A percentile compares a stretch with the other conserved stretches of the same genome.
phyloP scores from a whole-genome alignment of 2,329 filamentous ascomycete genomes.

The Arthrobotrys entomopaga region DNA sequence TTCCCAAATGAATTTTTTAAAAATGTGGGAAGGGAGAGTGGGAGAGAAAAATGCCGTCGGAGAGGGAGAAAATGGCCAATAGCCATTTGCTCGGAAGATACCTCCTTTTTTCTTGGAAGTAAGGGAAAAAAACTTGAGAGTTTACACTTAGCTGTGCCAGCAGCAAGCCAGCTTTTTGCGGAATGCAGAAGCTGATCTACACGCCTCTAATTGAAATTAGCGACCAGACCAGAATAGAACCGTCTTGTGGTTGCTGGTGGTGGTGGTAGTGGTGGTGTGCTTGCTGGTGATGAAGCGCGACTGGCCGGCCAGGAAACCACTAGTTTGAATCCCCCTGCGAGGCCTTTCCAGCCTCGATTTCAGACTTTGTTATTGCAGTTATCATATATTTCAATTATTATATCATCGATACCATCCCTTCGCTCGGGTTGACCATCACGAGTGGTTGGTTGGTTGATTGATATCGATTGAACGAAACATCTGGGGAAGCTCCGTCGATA shows the following conservation, averaged over 20 bases:
- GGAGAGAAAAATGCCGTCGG: constrained; percentile 27
- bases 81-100: background rate
- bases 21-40: background rate
- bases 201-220: constrained; percentile 29
- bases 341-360: no score
- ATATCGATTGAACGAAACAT: background rate
- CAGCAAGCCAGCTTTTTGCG: background rate
- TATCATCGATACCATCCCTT: no score
- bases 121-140: constrained; percentile 2
- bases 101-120: constrained; percentile 24
- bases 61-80: background rate
- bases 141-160: background rate
- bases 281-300: background rate
- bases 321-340: no score
- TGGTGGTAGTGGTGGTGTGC: background rate
- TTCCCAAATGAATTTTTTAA: background rate
- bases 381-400: no score
- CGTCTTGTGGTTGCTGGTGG: background rate
- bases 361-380: no score
- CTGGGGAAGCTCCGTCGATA: background rate
- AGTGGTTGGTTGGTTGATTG: background rate
- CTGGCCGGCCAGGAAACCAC: background rate
- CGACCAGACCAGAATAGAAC: constrained; percentile 15
- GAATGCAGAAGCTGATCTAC: no score
- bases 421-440: no score